These are phyloP conservation scores for Sclerotinia nivalis DNA, from an alignment of 2,329 filamentous ascomycete genomes.

Conservation along the genomic window DNA sequence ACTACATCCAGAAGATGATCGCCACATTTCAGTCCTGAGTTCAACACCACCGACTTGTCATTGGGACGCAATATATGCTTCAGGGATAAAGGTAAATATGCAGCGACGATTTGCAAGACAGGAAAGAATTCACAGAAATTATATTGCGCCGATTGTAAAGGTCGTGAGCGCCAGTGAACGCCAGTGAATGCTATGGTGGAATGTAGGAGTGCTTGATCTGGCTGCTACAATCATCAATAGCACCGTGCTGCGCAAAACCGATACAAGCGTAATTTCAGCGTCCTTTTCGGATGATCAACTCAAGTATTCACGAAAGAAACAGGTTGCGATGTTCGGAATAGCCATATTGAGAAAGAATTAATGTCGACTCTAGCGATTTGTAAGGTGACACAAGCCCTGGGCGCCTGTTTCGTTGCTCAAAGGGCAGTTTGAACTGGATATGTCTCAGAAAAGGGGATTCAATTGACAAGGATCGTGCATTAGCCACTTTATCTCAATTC, in stretches of 20 bases:
- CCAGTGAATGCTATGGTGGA: background rate
- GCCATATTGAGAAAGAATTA: background rate
- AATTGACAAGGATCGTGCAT: constrained; percentile 9
- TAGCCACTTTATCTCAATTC: constrained; percentile 8
- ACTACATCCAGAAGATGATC: constrained; percentile 1
- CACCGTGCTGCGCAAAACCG: background rate
- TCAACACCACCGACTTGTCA: background rate
- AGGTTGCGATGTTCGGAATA: background rate
- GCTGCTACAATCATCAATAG: background rate
- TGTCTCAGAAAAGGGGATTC: constrained; percentile 6
- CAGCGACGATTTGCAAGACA: constrained; percentile 12
- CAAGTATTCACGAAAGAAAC: background rate
- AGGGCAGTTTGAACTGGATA: background rate
- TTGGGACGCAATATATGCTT: constrained; percentile 6
- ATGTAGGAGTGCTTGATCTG: background rate
- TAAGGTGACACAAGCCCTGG: background rate
- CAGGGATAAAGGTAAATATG: background rate
- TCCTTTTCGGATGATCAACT: background rate
- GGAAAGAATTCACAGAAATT: constrained; percentile 6
- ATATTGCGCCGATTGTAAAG: constrained; percentile 6
- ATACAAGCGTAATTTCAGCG: background rate
- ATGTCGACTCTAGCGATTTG: background rate
- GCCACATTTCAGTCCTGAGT: background rate
- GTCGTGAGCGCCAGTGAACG: background rate
- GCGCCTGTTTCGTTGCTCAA: background rate